Evolutionary conservation across 768 basidiomycete genomes (phyloP), one percentile per base, ranked within the genome.

Genomic region (Phlebiopsis gigantea): DNA sequence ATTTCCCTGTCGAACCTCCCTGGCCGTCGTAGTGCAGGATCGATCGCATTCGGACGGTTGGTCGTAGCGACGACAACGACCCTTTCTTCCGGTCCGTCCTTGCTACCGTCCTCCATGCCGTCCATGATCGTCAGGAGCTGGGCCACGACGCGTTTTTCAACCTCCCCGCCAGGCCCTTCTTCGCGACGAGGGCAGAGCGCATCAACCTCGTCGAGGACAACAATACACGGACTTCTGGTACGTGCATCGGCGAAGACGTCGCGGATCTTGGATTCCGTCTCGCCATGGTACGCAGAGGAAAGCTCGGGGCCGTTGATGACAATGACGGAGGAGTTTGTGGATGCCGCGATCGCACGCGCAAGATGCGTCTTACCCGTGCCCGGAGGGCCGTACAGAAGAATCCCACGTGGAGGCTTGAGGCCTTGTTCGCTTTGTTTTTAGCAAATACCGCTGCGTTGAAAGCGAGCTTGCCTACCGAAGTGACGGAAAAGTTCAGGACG

Each of bases 301-400:
- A 98, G 80, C 67, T 98, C 94, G 12, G 97, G 94, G 8, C 97
- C 97, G 63, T 96, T 96, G 68, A 98, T 87, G 50, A 93, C 84
- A 61, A 99, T 80, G n/a, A 97, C 90, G 25, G 87, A 84, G 6
- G 93, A 90, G 28, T 80, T 81, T 0, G 90, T 90, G 5, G 94
- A 92, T 0, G 85, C 80, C 3, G 96, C 94, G 57, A 99, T 94
- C 14, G 94, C 91, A 59, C 93, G 86, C 10, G 97, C 96, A 1
- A 99, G 77, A 66, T 97, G 93, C 0, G 97, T 99, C 73, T 99
- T 99, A 15, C 97, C 97, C 8, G 97, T 98, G 34, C 97, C 97
- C 2, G 97, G 93, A 10, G 94, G 95, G 10, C 97, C 97, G 69
- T 98, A 88, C 1, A 99, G 81, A 19, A 98, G 80, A 45, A 98